Conservation (phyloP, 805 yeast genomes). For the Lipomyces anomalus region DNA sequence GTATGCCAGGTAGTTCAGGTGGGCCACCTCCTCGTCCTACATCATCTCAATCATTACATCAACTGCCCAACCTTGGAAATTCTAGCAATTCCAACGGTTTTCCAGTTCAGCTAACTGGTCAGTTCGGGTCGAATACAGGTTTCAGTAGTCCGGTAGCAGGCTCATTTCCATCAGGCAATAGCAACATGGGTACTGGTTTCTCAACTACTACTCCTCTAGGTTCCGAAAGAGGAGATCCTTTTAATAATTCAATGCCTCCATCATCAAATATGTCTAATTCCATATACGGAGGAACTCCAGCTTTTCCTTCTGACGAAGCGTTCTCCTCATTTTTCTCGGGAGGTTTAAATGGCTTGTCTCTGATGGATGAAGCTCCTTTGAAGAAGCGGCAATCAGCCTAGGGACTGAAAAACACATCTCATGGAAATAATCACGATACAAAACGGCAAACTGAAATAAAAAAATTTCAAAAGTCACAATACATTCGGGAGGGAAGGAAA, state of each 20-base stretch:
- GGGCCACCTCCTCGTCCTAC: neutral
- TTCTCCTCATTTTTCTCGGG: neutral
- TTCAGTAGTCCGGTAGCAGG: neutral
- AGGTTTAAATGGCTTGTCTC: neutral
- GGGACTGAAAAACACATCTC: neutral
- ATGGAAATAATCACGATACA: neutral
- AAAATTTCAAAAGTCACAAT: neutral
- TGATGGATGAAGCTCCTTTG: neutral
- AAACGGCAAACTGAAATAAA: neutral
- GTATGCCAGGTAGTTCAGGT: constrained; percentile 17
- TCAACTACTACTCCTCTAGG: neutral
- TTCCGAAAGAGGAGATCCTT: neutral
- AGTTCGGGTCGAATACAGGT: neutral
- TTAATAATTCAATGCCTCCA: neutral
- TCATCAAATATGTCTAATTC: neutral
- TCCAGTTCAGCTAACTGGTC: neutral
- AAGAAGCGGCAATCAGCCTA: neutral
- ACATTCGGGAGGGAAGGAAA: neutral
- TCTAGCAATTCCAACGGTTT: neutral
- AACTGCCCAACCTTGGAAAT: neutral
- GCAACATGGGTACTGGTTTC: neutral
- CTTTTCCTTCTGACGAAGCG: neutral
- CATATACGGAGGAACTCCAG: neutral
- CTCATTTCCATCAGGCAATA: neutral
- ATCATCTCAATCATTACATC: neutral